These are phyloP conservation scores for Peniophora sp. DNA, from an alignment of 1,284 basidiomycete genomes.

Conservation along the genomic window DNA sequence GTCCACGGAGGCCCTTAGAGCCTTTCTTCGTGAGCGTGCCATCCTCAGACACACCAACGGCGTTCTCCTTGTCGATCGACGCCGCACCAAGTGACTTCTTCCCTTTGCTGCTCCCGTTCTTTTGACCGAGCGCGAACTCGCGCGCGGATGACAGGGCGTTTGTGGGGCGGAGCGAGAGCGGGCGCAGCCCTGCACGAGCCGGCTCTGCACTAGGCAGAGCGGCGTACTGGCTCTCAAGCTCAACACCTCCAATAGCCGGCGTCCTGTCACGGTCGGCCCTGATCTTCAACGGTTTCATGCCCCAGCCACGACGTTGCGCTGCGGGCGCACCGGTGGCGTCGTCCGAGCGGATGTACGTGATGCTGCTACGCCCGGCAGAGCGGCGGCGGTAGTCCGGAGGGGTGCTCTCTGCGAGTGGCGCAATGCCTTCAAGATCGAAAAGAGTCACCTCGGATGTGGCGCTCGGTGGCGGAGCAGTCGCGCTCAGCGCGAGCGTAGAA, in stretches of 20 bases:
- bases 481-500: slow-evolving; percentile 8
- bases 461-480: slow-evolving; percentile 30
- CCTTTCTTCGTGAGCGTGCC: slow-evolving; percentile 24
- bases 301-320: not conserved
- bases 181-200: slow-evolving; percentile 38
- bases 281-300: not conserved
- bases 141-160: slow-evolving; percentile 33
- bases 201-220: not conserved
- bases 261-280: slow-evolving; percentile 5
- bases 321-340: slow-evolving; percentile 25
- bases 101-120: slow-evolving; percentile 24
- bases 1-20: slow-evolving; percentile 38
- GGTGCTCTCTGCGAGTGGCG: slow-evolving; percentile 53
- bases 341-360: slow-evolving; percentile 56
- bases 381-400: slow-evolving; percentile 40
- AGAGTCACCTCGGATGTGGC: slow-evolving; percentile 52
- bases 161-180: slow-evolving; percentile 53
- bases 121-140: slow-evolving; percentile 49
- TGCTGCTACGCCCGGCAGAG: slow-evolving; percentile 39
- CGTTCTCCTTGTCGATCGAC: slow-evolving; percentile 33
- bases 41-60: slow-evolving; percentile 16
- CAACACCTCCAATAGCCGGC: not conserved
- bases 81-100: slow-evolving; percentile 31
- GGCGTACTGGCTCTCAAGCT: not conserved
- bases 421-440: slow-evolving; percentile 35